Evolutionary conservation across 257 asterid genomes (phyloP), one percentile per base, ranked within the genome.

Genomic region (Lavandula angustifolia): DNA sequence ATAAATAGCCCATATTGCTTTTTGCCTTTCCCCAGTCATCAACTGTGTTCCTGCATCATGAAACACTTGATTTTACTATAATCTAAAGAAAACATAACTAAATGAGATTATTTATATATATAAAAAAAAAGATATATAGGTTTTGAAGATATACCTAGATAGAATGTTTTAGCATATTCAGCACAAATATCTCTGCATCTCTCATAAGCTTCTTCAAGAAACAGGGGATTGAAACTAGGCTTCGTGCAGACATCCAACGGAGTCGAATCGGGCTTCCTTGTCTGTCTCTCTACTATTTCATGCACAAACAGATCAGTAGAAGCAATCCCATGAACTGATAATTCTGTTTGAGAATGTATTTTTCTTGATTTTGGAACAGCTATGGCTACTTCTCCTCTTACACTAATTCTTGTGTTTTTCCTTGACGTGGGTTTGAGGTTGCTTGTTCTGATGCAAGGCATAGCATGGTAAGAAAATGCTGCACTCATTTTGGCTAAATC

Each of bases 1-100:
- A 79, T 88, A 88, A 35, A 86, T 84, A 53, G 96, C 96, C 96
- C 96, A 88, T 68, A 88, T 84, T n/a, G 96, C 96, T 57, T 79
- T 84, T 72, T 80, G 83, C 51, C 88, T 66, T 51, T 86, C 92
- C 75, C 80, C 83, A 2, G 96, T 88, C 96, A 88, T 88, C 75
- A 86, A 31, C 67, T 75, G 61, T 33, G 96, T 88, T 55, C 95
- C 96, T 87, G 83, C 78, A 59, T 40, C 41, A 53, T 31, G 5
- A 7, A 1, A 56, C 14, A 37, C 9, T 57, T 16, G 33, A 57
- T 16, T 57, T 57, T 9, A 57, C 12, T 43, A 9, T 2, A 1
- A 9, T 1, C 3, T 11, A 1, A 3, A 12, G 4, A 44, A 44
- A 44, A 4, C 6, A 43, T 3, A 44, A 12, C 6, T 11, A 11